Base-by-base conservation (phyloP, 2,329 filamentous ascomycete species). In the Beauveria sp. region DNA sequence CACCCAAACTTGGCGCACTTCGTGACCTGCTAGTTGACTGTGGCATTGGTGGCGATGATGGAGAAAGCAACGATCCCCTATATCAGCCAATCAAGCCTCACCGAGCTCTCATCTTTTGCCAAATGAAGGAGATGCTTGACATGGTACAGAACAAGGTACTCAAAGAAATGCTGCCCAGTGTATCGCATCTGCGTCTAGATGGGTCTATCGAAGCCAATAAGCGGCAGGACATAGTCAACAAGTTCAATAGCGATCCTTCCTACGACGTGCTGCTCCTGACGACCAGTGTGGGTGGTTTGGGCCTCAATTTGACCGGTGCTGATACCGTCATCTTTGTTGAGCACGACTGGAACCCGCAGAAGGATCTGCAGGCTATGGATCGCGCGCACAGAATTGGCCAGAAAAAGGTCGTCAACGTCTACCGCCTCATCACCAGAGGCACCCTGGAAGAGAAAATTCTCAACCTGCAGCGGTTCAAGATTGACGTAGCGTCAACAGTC, bases 111-210 rank as follows among this genome's bases (percentile, higher is more conserved):
- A 89, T 99, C 67, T 99, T 99, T 81, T 99, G 95, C 70, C 95
- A 99, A 73, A 97, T 99, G 91, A 99, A 99, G 77, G 95, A 99
- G 74, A 99, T 99, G 96, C 82, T 99, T 26, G 95, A 99, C 74
- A 98, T 99, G 85, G 96, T 99, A 2, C 93, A 98, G 72, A 91
- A 89, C 68, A 93, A 93, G 62, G 95, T 99, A 1, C 78, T 99
- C 45, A 91, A 91, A 73, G 89, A 89, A 70, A 82, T 98, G 76
- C 82, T 99, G n/a, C 95, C 95, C 1, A 90, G 88, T 0, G 93
- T 97, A 6, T 95, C 96, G 43, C 97, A 89, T 71, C 84, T 98
- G 62, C 90, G 96, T n/a, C 85, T 99, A 40, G 96, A 99, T 69
- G 95, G 95, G 38, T 87, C 87, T 7, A 92, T 99, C 14, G 95